These are phyloP conservation scores for Raffaelea arxii DNA, from an alignment of 2,329 filamentous ascomycete genomes.

Conservation along the genomic window DNA sequence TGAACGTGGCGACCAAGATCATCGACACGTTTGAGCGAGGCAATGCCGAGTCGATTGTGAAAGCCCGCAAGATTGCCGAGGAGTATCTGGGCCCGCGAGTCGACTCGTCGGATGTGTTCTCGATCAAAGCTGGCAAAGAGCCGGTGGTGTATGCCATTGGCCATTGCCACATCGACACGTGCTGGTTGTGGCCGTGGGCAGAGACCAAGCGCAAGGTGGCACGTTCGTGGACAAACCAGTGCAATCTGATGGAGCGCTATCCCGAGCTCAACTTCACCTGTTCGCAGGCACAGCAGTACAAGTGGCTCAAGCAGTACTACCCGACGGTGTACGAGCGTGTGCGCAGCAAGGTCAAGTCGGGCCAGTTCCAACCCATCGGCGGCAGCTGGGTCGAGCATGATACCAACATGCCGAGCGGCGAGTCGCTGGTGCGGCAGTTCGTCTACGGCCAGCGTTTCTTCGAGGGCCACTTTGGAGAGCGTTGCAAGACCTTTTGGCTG, in stretches of 20 bases:
- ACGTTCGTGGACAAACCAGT: conserved; percentile 94
- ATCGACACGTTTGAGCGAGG: conserved; percentile 84
- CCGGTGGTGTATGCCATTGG: conserved; percentile 82
- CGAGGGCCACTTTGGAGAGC: conserved; percentile 80
- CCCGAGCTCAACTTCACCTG: conserved; percentile 87
- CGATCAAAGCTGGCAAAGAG: conserved; percentile 57
- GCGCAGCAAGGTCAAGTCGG: conserved; percentile 81
- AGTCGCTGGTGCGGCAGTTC: conserved; percentile 89
- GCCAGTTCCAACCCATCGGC: conserved; percentile 87
- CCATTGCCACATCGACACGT: conserved; percentile 96
- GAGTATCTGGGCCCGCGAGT: conserved; percentile 74
- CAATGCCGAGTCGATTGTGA: conserved; percentile 65
- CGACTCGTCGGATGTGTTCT: conserved; percentile 77
- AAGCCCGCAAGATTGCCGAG: conserved; percentile 72
- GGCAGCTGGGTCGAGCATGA: conserved; percentile 99
- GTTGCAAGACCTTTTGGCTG: conserved; percentile 90
- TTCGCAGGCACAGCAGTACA: conserved; percentile 94
- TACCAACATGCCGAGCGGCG: conserved; percentile 92
- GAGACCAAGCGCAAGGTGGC: conserved; percentile 96
- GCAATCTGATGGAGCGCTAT: conserved; percentile 88
- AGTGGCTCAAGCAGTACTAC: conserved; percentile 89
- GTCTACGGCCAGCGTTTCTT: conserved; percentile 93
- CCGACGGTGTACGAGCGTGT: conserved; percentile 84
- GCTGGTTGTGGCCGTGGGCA: conserved; percentile 97
- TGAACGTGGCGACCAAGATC: conserved; percentile 75